Evolutionary conservation across 441 rosid species (phyloP), one percentile per base, ranked within the genome.

Genomic region (Adansonia rubrostipa): DNA sequence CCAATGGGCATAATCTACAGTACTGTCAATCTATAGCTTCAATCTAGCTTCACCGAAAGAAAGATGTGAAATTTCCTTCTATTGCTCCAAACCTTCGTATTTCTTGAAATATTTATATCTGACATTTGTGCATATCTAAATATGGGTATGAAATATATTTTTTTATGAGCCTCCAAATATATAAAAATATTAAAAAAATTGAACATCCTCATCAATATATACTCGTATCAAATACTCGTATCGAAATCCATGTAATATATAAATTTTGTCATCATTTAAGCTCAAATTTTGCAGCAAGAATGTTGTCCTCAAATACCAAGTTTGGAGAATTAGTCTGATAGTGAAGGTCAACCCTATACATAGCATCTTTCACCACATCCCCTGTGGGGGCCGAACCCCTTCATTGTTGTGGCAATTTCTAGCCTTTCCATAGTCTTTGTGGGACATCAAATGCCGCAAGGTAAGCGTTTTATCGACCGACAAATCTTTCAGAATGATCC

Each of bases 401-500:
- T 8, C 61, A 53, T 71, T 47, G 22, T 8, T 51, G 74, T 51
- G 62, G 74, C 74, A 33, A 53, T 71, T 51, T 71, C 62, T 33
- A 33, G 24, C 22, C 47, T 28, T 71, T 9, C 61, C 74, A 51
- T 28, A 51, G 33, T 71, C 61, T 20, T 22, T 51, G 75, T 53
- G 75, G 75, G 75, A 53, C 75, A 53, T 53, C 28, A 51, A 51
- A 28, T 53, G 47, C 48, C 4, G 62, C 47, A 33, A 53, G 62
- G 53, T 53, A 53, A 71, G 75, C 75, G 33, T 57, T 71, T 71
- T 3, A 24, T 33, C 9, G 8, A 71, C 75, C 75, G 62, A n/a
- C 62, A 71, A 51, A 71, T 71, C 75, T 71, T 53, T 53, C 24
- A 33, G 62, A 66, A 51, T 15, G 61, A 71, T 71, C 47, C 45